Conservation (phyloP, 1,284 basidiomycete species). For the Cutaneotrichosporon spelunceum region DNA sequence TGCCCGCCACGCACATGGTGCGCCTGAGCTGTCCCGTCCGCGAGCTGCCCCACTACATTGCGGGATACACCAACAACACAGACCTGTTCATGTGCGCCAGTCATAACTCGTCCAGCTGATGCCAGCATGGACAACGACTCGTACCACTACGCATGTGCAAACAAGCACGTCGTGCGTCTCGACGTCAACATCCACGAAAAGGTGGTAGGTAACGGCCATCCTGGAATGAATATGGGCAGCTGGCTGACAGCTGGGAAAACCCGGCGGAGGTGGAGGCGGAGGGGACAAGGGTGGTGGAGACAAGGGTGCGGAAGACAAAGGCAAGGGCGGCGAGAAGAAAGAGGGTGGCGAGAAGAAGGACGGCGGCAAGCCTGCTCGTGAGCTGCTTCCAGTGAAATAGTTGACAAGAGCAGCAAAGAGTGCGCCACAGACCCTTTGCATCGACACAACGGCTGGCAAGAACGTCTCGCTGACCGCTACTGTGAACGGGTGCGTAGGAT, state of each 20-base stretch:
- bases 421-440: neutral
- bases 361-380: neutral
- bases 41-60: constrained; percentile 32
- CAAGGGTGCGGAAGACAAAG: neutral
- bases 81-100: constrained; percentile 43
- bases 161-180: constrained; percentile 42
- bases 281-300: constrained; percentile 5
- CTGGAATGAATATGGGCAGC: neutral
- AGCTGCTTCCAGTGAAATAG: neutral
- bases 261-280: constrained; percentile 1
- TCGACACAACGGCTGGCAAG: constrained; percentile 2
- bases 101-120: neutral
- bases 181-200: constrained; percentile 39
- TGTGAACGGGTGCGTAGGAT: constrained; percentile 28
- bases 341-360: neutral
- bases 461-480: neutral
- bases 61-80: constrained; percentile 25
- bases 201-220: constrained; percentile 29
- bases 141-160: constrained; percentile 45
- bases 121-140: constrained; percentile 44
- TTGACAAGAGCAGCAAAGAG: constrained; percentile 1
- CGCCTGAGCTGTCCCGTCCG: constrained; percentile 30
- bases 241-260: neutral
- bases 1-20: constrained; percentile 36
- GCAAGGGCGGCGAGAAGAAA: neutral